Conservation (phyloP, 2,329 filamentous ascomycete species). For the Scopulariopsis brevicaulis region DNA sequence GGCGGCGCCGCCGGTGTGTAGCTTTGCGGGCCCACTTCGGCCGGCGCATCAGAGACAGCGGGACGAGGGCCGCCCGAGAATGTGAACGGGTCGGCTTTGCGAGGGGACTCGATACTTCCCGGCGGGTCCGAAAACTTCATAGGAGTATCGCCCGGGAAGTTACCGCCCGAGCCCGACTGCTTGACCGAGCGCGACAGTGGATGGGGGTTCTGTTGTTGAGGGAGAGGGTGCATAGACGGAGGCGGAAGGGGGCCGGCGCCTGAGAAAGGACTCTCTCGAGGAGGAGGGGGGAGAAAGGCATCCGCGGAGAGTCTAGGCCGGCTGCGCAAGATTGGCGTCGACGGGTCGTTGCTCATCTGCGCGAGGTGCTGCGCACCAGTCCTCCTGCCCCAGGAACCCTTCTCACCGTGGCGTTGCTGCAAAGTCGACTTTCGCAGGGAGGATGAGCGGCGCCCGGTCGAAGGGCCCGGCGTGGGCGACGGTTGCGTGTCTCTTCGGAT, state of each 20-base stretch:
- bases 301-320: conserved; percentile 70
- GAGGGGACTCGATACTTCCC: conserved; percentile 16
- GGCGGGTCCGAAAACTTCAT: conserved; percentile 7
- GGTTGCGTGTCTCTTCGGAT: conserved; percentile 25
- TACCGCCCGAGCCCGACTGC: conserved; percentile 76
- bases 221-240: conserved; percentile 37
- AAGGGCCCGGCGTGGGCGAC: conserved; percentile 35
- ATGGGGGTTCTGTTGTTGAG: conserved; percentile 50
- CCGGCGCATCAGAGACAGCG: background rate
- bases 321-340: conserved; percentile 42
- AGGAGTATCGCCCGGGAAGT: conserved; percentile 59
- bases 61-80: background rate
- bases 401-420: conserved; percentile 68
- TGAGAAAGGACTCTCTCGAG: conserved; percentile 54
- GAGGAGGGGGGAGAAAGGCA: conserved; percentile 52
- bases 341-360: conserved; percentile 36
- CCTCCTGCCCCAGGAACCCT: conserved; percentile 50
- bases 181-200: conserved; percentile 80
- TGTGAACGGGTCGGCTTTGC: background rate
- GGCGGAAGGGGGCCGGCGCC: conserved; percentile 37
- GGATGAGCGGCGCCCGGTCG: conserved; percentile 57
- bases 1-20: conserved; percentile 3
- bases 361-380: conserved; percentile 45
- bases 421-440: conserved; percentile 79
- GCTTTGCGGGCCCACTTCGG: background rate